phyloP scores from a whole-genome alignment of 192 early-diverging fungal species.

The Coemansia reversa region DNA sequence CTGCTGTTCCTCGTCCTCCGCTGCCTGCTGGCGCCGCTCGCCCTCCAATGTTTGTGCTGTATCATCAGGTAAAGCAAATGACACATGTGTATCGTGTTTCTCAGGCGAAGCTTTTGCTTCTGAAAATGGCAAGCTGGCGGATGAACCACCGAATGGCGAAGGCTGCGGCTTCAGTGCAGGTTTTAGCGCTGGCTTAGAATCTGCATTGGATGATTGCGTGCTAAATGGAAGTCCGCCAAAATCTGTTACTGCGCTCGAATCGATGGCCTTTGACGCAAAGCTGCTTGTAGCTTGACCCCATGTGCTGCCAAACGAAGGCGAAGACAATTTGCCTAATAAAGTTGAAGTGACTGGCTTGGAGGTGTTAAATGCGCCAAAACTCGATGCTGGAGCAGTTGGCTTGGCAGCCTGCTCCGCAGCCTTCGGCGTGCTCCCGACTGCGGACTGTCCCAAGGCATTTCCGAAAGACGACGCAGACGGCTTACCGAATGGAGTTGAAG shows the following conservation, averaged over 20 bases:
- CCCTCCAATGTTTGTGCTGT: background rate
- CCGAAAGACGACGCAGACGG: no score
- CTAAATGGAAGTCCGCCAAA: background rate
- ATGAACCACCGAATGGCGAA: background rate
- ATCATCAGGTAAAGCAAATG: no score
- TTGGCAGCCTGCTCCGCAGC: no score
- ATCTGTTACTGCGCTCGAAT: background rate
- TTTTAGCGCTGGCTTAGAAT: constrained; percentile 3
- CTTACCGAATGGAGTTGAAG: background rate
- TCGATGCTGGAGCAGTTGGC: background rate
- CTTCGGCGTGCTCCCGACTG: background rate
- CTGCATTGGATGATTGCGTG: background rate
- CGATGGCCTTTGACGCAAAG: no score
- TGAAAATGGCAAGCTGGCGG: background rate
- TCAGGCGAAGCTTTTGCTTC: background rate
- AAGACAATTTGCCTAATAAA: background rate
- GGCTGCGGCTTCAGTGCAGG: background rate
- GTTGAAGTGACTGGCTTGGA: background rate
- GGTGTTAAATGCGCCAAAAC: background rate
- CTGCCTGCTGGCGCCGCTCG: constrained; percentile 1
- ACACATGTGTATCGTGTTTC: no score
- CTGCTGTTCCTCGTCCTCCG: constrained; percentile 18
- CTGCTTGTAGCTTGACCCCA: no score
- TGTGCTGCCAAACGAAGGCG: background rate
- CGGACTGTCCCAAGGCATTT: background rate